Evolutionary conservation across 768 basidiomycete genomes (phyloP), one percentile per base, ranked within the genome.

Genomic region (Neoboletus subvelutipes): DNA sequence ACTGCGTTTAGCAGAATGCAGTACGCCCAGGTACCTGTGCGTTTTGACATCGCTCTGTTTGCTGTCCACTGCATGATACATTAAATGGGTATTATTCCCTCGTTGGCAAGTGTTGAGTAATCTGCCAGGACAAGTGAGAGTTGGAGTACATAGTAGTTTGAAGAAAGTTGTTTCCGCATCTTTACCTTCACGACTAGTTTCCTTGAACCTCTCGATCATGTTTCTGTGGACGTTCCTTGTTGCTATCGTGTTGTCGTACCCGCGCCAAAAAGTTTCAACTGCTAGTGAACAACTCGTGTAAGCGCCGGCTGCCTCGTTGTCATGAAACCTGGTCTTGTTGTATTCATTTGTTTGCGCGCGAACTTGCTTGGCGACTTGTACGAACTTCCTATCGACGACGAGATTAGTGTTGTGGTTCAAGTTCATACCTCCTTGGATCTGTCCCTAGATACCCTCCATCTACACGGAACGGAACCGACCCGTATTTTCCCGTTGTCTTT

Each of bases 281-380:
- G n/a, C n/a, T 5, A 11, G 26, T 13, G 17, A 12, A 24, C 42
- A n/a, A 43, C n/a, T n/a, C 29, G 42, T 24, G 65, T 64, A 60
- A 70, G 66, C 64, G 65, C 60, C n/a, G n/a, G n/a, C 47, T 59
- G 65, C 60, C 47, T 59, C 54, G 62, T 59, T 42, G 54, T 56
- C 64, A 50, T 59, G 60, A 64, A 64, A 60, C 61, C 40, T 18
- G 42, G 36, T 8, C 34, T 22, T 56, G 50, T 66, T 73, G 72
- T 73, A 11, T 73, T 71, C 71, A 66, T 61, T 43, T 71, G 64
- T 71, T 71, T 71, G 53, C 57, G 45, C 47, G 54, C 41, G 48
- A 71, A 73, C 66, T 58, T 65, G 51, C 59, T 45, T 63, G 54
- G 59, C 69, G 60, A 73, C 71, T 62, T 54, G 50, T 56, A 56